phyloP scores from a whole-genome alignment of 2,329 filamentous ascomycete genomes.

The Fusarium clavum region DNA sequence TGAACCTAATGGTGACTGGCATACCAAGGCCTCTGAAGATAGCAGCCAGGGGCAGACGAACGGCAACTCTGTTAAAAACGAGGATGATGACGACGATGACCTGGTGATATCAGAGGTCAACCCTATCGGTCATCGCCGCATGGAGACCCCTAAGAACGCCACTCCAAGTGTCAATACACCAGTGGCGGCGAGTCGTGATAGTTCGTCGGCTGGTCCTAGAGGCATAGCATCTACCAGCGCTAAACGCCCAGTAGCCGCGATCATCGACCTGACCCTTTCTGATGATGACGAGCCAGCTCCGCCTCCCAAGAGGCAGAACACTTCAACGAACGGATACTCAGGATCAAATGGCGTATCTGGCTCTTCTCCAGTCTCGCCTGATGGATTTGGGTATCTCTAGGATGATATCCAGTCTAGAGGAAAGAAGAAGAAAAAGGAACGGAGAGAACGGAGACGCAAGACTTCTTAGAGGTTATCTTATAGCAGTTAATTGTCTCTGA shows the following conservation, averaged over 20 bases:
- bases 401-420: constrained; percentile 25
- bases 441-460: constrained; percentile 31
- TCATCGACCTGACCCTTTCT: constrained; percentile 70
- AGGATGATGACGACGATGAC: constrained; percentile 62
- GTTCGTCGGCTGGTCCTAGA: constrained; percentile 52
- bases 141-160: constrained; percentile 53
- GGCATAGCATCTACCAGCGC: constrained; percentile 52
- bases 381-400: constrained; percentile 40
- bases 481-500: constrained; percentile 2
- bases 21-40: constrained; percentile 53
- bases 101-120: constrained; percentile 61
- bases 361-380: constrained; percentile 39
- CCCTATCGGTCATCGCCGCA: constrained; percentile 49
- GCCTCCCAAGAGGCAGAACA: constrained; percentile 61
- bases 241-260: constrained; percentile 63
- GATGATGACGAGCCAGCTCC: constrained; percentile 61
- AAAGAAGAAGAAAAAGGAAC: constrained; percentile 21
- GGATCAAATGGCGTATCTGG: constrained; percentile 36
- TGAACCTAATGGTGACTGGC: constrained; percentile 87
- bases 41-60: constrained; percentile 46
- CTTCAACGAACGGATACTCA: constrained; percentile 42
- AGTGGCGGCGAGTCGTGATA: constrained; percentile 52
- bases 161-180: constrained; percentile 55
- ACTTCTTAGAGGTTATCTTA: constrained; percentile 21
- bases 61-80: constrained; percentile 44